Percentiles rank a stretch among this genome's conserved stretches.
Evolutionary conservation across 2,329 filamentous ascomycete genomes (phyloP).

Genomic region (Bipolaris victoriae): DNA sequence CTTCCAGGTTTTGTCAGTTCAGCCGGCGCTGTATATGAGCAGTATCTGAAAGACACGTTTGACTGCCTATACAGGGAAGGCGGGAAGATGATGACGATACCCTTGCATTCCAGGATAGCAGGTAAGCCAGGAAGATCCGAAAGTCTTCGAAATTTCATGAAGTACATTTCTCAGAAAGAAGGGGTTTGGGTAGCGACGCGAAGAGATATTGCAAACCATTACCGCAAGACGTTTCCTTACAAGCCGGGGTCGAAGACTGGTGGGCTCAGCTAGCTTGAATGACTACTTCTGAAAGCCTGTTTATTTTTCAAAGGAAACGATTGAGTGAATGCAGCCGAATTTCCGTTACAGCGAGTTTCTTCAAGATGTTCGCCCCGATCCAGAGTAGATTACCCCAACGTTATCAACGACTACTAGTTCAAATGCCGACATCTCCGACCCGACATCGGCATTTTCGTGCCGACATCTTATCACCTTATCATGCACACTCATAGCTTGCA

Average conservation of each 20-base stretch:
- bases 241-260: slow-evolving; percentile 23
- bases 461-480: slow-evolving; percentile 6
- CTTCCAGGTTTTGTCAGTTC: slow-evolving; percentile 51
- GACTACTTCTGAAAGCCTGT: too few species aligned
- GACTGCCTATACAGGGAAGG: slow-evolving; percentile 62
- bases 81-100: slow-evolving; percentile 62
- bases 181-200: slow-evolving; percentile 62
- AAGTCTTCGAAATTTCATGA: slow-evolving; percentile 59
- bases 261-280: neutral
- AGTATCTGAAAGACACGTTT: slow-evolving; percentile 60
- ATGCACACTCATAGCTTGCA: neutral
- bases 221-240: slow-evolving; percentile 57
- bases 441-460: slow-evolving; percentile 10
- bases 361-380: neutral
- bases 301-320: too few species aligned
- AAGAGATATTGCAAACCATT: slow-evolving; percentile 59
- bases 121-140: slow-evolving; percentile 60
- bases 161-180: slow-evolving; percentile 60
- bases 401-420: neutral
- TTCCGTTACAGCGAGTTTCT: neutral
- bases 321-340: too few species aligned
- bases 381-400: slow-evolving; percentile 40
- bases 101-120: slow-evolving; percentile 59
- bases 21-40: slow-evolving; percentile 49
- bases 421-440: neutral